These are phyloP conservation scores for Calonectria ilicicola DNA, from an alignment of 2,329 filamentous ascomycete genomes.

Conservation along the genomic window DNA sequence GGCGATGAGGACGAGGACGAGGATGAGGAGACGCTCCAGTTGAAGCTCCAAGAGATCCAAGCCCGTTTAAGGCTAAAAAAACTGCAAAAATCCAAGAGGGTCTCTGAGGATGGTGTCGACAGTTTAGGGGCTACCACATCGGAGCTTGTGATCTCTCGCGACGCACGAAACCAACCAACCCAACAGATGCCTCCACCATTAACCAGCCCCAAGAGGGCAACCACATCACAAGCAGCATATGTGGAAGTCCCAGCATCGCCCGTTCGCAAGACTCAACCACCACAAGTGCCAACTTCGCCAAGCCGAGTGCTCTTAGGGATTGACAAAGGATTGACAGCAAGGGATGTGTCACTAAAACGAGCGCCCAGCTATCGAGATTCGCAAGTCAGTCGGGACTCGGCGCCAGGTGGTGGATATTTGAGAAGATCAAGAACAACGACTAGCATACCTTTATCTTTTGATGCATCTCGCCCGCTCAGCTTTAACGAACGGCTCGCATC, in stretches of 20 bases:
- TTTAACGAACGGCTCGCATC: slow-evolving; percentile 91
- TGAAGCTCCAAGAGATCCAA: slow-evolving; percentile 90
- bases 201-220: slow-evolving; percentile 31
- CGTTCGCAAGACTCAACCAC: slow-evolving; percentile 69
- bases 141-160: slow-evolving; percentile 38
- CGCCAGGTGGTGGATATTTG: slow-evolving; percentile 54
- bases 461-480: slow-evolving; percentile 59
- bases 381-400: slow-evolving; percentile 28
- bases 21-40: slow-evolving; percentile 88
- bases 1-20: slow-evolving; percentile 72
- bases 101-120: slow-evolving; percentile 30
- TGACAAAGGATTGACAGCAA: slow-evolving; percentile 85
- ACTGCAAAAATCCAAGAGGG: slow-evolving; percentile 67
- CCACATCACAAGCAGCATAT: slow-evolving; percentile 47
- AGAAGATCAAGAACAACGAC: slow-evolving; percentile 57
- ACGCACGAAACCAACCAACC: slow-evolving; percentile 31
- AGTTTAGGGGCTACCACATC: slow-evolving; percentile 31
- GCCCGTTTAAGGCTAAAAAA: slow-evolving; percentile 89
- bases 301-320: slow-evolving; percentile 86
- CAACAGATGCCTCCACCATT: slow-evolving; percentile 44
- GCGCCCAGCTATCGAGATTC: slow-evolving; percentile 63
- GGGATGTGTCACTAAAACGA: slow-evolving; percentile 86
- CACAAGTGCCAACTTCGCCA: slow-evolving; percentile 76
- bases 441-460: slow-evolving; percentile 39
- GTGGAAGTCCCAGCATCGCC: slow-evolving; percentile 83